Conservation (phyloP, 108 stramenopile genomes). For the Aurantiochytrium sp. region DNA sequence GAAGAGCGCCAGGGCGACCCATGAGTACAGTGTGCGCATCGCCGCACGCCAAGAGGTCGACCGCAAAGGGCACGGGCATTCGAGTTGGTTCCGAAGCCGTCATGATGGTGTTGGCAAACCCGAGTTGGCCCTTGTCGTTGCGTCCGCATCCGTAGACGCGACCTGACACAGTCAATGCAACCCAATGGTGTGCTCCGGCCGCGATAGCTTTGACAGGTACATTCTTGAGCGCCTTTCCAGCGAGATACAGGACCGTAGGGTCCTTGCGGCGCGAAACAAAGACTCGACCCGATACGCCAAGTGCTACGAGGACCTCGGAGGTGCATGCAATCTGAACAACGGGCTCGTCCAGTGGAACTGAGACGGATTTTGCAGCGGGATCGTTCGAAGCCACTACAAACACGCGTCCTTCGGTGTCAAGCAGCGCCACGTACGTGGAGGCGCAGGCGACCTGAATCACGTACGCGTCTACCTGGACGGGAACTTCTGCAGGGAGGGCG, state of each 20-base stretch:
- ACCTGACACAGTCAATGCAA: neutral
- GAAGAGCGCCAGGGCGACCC: neutral
- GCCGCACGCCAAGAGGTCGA: neutral
- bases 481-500: neutral
- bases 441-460: conserved; percentile 33
- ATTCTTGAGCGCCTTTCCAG: neutral
- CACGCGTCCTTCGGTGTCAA: conserved; percentile 31
- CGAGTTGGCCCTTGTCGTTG: neutral
- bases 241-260: neutral
- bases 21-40: neutral
- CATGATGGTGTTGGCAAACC: neutral
- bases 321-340: neutral
- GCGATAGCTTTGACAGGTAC: neutral
- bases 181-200: neutral
- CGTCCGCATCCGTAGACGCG: neutral
- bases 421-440: conserved; percentile 36
- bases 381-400: neutral
- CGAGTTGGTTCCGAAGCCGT: neutral
- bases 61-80: neutral
- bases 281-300: neutral
- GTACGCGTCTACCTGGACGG: neutral
- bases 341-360: neutral
- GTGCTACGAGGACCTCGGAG: neutral
- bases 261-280: neutral
- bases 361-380: neutral